These are phyloP conservation scores for Taphrina communis DNA, from an alignment of 1,139 yeast genomes.

Conservation along the genomic window DNA sequence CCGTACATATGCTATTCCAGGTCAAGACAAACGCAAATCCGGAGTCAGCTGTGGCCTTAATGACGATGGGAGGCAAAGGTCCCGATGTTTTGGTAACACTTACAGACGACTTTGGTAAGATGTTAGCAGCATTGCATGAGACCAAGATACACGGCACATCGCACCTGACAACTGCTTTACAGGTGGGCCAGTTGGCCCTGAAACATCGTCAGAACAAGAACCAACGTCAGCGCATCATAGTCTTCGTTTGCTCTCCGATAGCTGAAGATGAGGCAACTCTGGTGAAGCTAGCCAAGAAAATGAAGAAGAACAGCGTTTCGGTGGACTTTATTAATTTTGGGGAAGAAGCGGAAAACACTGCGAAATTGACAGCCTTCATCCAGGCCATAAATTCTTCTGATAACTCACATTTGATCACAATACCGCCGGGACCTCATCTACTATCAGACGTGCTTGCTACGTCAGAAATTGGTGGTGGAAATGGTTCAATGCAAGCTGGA, in stretches of 20 bases:
- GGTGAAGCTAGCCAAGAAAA: constrained; percentile 83
- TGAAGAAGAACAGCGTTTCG: constrained; percentile 92
- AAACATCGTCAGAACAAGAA: constrained; percentile 95
- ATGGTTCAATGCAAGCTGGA: constrained; percentile 56
- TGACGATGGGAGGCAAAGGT: constrained; percentile 61
- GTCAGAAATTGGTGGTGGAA: constrained; percentile 70
- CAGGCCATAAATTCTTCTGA: constrained; percentile 78
- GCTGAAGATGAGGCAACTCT: constrained; percentile 72
- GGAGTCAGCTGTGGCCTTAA: constrained; percentile 88
- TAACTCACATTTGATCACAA: constrained; percentile 79
- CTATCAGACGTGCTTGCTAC: constrained; percentile 74
- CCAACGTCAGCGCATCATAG: constrained; percentile 87
- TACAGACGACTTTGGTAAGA: constrained; percentile 85
- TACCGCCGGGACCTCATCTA: constrained; percentile 85
- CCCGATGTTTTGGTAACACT: constrained; percentile 87
- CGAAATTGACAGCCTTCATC: constrained; percentile 79
- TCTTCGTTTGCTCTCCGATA: constrained; percentile 88
- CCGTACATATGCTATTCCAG: constrained; percentile 87
- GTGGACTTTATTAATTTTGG: constrained; percentile 92
- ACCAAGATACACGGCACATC: constrained; percentile 72
- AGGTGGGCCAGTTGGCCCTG: constrained; percentile 95
- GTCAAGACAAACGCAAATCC: constrained; percentile 88
- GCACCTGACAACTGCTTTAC: constrained; percentile 82
- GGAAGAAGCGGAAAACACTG: constrained; percentile 77
- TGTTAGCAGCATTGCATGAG: constrained; percentile 85